Conservation (phyloP, 164 flowering plant species). For the Berberis thunbergii region DNA sequence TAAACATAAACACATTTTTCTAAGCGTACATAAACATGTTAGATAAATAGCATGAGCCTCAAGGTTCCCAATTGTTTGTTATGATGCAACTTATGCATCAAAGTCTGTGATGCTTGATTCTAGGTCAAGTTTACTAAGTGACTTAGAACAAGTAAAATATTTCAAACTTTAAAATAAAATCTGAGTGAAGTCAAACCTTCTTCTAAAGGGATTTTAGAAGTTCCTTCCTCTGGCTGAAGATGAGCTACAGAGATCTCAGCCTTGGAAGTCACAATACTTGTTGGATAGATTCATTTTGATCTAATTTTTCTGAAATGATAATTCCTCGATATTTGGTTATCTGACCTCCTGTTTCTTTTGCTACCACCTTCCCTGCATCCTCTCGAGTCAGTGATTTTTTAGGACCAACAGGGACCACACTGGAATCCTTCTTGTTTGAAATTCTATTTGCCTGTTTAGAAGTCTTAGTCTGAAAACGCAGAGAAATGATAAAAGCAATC, state of each 20-base stretch:
- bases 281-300: constrained; percentile 5
- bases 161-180: not conserved
- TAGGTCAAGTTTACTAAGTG: not conserved
- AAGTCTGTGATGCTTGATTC: too few relatives aligned
- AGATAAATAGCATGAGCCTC: too few relatives aligned
- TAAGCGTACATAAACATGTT: too few relatives aligned
- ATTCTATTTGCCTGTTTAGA: constrained; percentile 30
- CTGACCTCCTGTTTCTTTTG: constrained; percentile 7
- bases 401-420: constrained; percentile 24
- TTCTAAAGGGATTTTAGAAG: constrained; percentile 6
- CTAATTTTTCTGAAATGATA: constrained; percentile 7
- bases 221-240: constrained; percentile 8
- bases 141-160: not conserved
- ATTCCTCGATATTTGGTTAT: constrained; percentile 8
- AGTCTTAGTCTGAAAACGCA: constrained; percentile 30
- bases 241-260: constrained; percentile 4
- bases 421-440: constrained; percentile 24
- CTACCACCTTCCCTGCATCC: not conserved
- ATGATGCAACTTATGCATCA: too few relatives aligned
- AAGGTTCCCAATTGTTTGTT: too few relatives aligned
- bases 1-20: too few relatives aligned
- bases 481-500: not conserved
- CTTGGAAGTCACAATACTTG: constrained; percentile 1
- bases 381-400: constrained; percentile 16
- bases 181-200: constrained; percentile 25